Percentiles rank a stretch among this genome's conserved stretches.
Evolutionary conservation across 352 stramenopile genomes (phyloP).

Genomic region (Phytophthora pini): DNA sequence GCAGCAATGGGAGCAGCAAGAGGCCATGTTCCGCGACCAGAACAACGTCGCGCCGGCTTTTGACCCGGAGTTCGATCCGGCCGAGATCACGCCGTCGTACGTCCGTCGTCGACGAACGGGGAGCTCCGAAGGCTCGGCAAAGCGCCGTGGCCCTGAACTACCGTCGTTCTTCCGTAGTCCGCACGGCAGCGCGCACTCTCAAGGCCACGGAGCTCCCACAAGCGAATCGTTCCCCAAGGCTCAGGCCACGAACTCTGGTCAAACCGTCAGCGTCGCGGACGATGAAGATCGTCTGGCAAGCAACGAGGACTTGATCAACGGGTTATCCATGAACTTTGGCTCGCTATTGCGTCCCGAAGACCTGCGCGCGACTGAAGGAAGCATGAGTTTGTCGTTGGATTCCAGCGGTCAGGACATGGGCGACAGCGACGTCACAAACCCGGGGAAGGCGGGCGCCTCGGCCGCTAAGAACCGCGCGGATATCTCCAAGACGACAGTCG

Average conservation of each 20-base stretch:
- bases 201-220: slow-evolving; percentile 11
- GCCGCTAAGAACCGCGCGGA: slow-evolving; percentile 24
- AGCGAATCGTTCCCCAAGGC: slow-evolving; percentile 31
- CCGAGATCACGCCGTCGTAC: slow-evolving; percentile 16
- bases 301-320: slow-evolving; percentile 28
- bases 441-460: slow-evolving; percentile 5
- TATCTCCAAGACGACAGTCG: slow-evolving; percentile 48
- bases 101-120: slow-evolving; percentile 12
- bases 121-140: slow-evolving; percentile 21
- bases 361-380: slow-evolving; percentile 44
- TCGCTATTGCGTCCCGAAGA: slow-evolving; percentile 49
- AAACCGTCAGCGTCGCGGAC: slow-evolving; percentile 43
- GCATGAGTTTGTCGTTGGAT: slow-evolving; percentile 47
- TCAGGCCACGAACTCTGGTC: slow-evolving; percentile 30
- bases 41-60: slow-evolving; percentile 1
- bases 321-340: slow-evolving; percentile 45
- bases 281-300: slow-evolving; percentile 44
- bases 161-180: slow-evolving; percentile 35
- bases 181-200: slow-evolving; percentile 16
- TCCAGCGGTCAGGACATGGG: slow-evolving; percentile 41
- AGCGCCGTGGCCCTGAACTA: slow-evolving; percentile 14
- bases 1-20: slow-evolving; percentile 35
- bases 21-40: slow-evolving; percentile 32
- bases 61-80: slow-evolving; percentile 22
- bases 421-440: slow-evolving; percentile 16